These are phyloP conservation scores for Arthroderma uncinatum DNA, from an alignment of 2,329 filamentous ascomycete species.

Conservation along the genomic window DNA sequence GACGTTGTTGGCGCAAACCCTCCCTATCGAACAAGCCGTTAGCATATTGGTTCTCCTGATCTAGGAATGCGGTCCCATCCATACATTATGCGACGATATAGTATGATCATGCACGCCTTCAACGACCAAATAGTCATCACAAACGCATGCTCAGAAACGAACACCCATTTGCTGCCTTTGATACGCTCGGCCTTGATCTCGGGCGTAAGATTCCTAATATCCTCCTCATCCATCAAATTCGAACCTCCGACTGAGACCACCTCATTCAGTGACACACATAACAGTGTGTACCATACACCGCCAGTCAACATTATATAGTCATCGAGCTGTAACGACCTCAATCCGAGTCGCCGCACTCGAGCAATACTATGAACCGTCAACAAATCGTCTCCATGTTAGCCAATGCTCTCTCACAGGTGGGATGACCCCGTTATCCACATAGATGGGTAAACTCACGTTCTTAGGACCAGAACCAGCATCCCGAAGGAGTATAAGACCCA, in stretches of 20 bases:
- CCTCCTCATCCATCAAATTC: conserved; percentile 46
- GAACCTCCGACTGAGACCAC: conserved; percentile 46
- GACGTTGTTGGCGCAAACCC: conserved; percentile 26
- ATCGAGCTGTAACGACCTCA: conserved; percentile 43
- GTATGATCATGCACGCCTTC: conserved; percentile 44
- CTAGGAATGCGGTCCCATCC: conserved; percentile 5
- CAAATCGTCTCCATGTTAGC: background rate
- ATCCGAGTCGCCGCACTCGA: conserved; percentile 34
- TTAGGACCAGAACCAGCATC: conserved; percentile 13
- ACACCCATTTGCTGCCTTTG: conserved; percentile 50
- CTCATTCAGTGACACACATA: conserved; percentile 45
- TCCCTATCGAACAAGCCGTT: conserved; percentile 15
- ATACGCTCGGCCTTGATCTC: conserved; percentile 34
- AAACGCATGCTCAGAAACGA: conserved; percentile 53
- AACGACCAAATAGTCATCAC: conserved; percentile 43
- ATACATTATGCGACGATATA: conserved; percentile 43
- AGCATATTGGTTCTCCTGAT: background rate
- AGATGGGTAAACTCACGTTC: background rate
- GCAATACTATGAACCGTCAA: conserved; percentile 23
- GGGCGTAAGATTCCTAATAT: conserved; percentile 38
- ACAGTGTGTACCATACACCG: conserved; percentile 44
- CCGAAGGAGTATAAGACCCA: conserved; percentile 31
- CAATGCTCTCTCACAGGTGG: background rate
- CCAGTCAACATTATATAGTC: conserved; percentile 47
- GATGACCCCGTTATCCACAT: background rate